Conservation (phyloP, 768 basidiomycete species). For the Phaeolepiota aurea region DNA sequence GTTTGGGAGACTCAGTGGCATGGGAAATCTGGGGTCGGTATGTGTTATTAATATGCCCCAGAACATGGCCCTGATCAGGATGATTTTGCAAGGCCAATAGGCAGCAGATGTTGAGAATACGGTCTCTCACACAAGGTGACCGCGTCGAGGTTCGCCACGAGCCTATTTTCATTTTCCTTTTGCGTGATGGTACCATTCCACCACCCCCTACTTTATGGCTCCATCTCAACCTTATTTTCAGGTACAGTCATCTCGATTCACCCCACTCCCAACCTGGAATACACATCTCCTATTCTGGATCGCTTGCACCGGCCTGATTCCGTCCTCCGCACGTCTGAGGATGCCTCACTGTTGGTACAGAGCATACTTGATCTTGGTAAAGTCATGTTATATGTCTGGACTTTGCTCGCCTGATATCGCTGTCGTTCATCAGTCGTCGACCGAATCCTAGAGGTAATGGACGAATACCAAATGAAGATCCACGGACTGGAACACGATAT, state of each 20-base stretch:
- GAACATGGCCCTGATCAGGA: no score
- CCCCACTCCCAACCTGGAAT: constrained; percentile 31
- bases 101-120: constrained; percentile 16
- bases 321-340: constrained; percentile 51
- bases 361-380: constrained; percentile 46
- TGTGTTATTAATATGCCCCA: no score
- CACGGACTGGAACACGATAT: constrained; percentile 49
- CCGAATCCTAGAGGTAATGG: constrained; percentile 53
- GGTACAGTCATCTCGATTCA: constrained; percentile 57
- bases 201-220: not conserved
- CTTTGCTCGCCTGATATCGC: no score
- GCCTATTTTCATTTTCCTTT: constrained; percentile 59
- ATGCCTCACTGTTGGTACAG: constrained; percentile 53
- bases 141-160: constrained; percentile 47
- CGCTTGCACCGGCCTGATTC: constrained; percentile 53
- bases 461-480: constrained; percentile 57
- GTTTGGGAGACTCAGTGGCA: constrained; percentile 17
- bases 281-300: constrained; percentile 46
- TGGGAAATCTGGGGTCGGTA: constrained; percentile 12
- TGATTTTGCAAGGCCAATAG: no score
- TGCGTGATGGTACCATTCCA: constrained; percentile 37
- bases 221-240: constrained; percentile 6
- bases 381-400: no score
- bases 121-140: constrained; percentile 33
- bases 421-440: constrained; percentile 47